Percentiles rank a stretch among this genome's conserved stretches.
Evolutionary conservation across 768 basidiomycete species (phyloP).

Genomic region (Suillus subaureus): DNA sequence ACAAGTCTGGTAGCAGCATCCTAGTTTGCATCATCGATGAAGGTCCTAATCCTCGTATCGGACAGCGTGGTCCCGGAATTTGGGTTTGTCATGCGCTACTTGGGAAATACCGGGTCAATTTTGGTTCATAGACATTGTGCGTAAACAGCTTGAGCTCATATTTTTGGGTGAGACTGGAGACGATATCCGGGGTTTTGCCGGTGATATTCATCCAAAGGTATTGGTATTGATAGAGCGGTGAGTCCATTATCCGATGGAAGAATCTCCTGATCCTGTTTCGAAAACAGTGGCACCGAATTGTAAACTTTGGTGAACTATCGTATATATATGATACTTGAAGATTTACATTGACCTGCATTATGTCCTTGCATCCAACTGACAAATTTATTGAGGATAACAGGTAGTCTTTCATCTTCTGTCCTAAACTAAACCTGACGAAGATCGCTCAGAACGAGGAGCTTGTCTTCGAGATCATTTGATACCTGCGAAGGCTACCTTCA

Average conservation of each 20-base stretch:
- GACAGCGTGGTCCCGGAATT: constrained; percentile 40
- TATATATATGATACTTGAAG: neutral
- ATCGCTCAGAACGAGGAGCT: constrained; percentile 24
- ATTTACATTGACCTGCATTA: neutral
- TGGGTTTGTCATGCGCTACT: constrained; percentile 31
- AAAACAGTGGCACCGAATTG: constrained; percentile 40
- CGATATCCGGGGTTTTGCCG: constrained; percentile 26
- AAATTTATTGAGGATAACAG: constrained; percentile 23
- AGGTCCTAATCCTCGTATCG: constrained; percentile 29
- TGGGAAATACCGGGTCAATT: too few relatives aligned
- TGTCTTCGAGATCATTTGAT: constrained; percentile 30
- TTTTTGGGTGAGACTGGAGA: constrained; percentile 33
- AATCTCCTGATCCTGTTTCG: neutral
- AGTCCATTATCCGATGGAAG: constrained; percentile 8
- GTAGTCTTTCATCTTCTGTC: constrained; percentile 14
- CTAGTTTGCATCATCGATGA: constrained; percentile 10
- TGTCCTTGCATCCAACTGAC: constrained; percentile 17
- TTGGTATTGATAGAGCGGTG: constrained; percentile 42
- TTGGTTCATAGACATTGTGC: neutral
- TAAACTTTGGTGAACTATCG: constrained; percentile 23
- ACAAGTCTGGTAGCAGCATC: constrained; percentile 38
- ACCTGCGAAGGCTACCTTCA: constrained; percentile 24
- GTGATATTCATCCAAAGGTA: constrained; percentile 36
- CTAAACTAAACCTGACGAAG: constrained; percentile 16
- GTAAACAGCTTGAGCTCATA: constrained; percentile 7